Base-by-base conservation (phyloP, 139 green algal species). In the Tetratostichococcus sp. region DNA sequence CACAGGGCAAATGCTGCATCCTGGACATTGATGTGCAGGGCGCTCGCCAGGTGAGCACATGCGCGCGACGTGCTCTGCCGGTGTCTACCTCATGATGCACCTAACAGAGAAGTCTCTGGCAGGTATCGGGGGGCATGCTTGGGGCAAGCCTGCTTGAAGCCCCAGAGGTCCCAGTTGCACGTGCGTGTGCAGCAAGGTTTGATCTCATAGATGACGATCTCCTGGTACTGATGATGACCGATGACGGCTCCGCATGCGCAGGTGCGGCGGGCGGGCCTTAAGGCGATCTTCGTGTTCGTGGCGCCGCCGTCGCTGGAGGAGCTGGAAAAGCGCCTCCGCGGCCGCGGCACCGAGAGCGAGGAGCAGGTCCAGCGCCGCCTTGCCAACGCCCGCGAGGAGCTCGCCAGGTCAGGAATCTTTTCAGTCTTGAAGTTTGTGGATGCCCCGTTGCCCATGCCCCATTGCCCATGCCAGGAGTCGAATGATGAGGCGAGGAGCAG, bases 21-120 rank as follows among this genome's bases (percentile, higher is more conserved):
- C 85, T 96, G 39, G 91, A 96, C 80, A 95, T 96, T 35, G 91
- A 96, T 70, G 90, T 95, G 66, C 90, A 96, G 78, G 91, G 84
- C 69, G 77, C 77, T 11, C 75, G 82, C 30, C 79, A 82, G 74
- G 77, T 81, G 35, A 4, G 35, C n/a, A n/a, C n/a, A n/a, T n/a
- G n/a, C n/a, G n/a, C n/a, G n/a, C n/a, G n/a, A n/a, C n/a, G n/a
- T n/a, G n/a, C n/a, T n/a, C n/a, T n/a, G n/a, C n/a, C n/a, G n/a
- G n/a, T n/a, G n/a, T n/a, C n/a, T n/a, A n/a, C n/a, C n/a, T n/a
- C n/a, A n/a, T n/a, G n/a, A n/a, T n/a, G n/a, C n/a, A n/a, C n/a
- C n/a, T n/a, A n/a, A n/a, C n/a, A n/a, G n/a, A n/a, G n/a, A n/a
- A n/a, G n/a, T n/a, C n/a, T n/a, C n/a, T n/a, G n/a, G n/a, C n/a